Evolutionary conservation across 306 rosid genomes (phyloP).

Genomic region (Aeschynomene evenia): DNA sequence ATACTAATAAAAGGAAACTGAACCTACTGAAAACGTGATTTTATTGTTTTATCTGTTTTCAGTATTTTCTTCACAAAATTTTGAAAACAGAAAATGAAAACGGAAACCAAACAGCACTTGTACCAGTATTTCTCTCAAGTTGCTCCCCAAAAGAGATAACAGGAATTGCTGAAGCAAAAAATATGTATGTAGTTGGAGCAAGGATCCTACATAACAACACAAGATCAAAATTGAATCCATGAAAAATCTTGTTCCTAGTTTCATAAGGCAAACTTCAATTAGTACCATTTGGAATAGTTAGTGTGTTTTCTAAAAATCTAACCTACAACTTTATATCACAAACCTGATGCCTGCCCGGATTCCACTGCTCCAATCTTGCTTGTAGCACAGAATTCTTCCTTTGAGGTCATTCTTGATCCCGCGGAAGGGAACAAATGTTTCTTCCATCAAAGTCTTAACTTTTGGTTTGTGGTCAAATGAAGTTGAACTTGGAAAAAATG

Average conservation of each 20-base stretch:
- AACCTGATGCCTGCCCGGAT: slow-evolving; percentile 71
- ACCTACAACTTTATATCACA: slow-evolving; percentile 25
- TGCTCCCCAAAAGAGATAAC: slow-evolving; percentile 93
- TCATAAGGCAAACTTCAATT: background rate
- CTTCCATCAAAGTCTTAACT: slow-evolving; percentile 57
- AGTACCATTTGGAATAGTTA: background rate
- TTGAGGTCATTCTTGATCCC: slow-evolving; percentile 79
- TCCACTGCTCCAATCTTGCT: slow-evolving; percentile 86
- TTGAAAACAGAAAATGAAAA: too few relatives aligned
- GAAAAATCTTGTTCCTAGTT: background rate
- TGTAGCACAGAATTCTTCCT: slow-evolving; percentile 76
- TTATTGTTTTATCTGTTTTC: too few relatives aligned
- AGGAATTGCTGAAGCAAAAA: slow-evolving; percentile 91
- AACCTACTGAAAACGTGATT: slow-evolving; percentile 26
- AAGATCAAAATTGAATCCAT: slow-evolving; percentile 11
- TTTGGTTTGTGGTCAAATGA: slow-evolving; percentile 35
- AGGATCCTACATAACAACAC: slow-evolving; percentile 52
- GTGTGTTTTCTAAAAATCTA: slow-evolving; percentile 1
- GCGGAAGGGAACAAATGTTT: slow-evolving; percentile 85
- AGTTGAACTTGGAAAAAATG: slow-evolving; percentile 24
- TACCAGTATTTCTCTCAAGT: slow-evolving; percentile 75
- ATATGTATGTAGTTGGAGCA: slow-evolving; percentile 89
- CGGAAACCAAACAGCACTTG: too few relatives aligned
- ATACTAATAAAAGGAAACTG: slow-evolving; percentile 24
- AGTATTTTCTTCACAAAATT: too few relatives aligned